Evolutionary conservation across 1,284 basidiomycete genomes (phyloP).

Genomic region (Ceratobasidium sp.): DNA sequence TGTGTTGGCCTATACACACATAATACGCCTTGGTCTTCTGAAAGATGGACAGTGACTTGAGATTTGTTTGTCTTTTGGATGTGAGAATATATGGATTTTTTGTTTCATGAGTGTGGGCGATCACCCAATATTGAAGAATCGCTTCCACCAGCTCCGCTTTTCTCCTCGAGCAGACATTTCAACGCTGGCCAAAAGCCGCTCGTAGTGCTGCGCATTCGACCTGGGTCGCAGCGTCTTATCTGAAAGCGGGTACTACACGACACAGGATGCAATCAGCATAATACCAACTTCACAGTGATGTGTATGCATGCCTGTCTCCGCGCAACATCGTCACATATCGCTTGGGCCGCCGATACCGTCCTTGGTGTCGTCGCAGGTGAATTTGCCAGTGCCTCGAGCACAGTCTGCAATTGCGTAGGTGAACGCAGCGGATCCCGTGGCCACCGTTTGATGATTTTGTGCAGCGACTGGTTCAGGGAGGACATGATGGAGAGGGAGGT

Average conservation of each 20-base stretch:
- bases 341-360: slow-evolving; percentile 17
- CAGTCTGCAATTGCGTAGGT: slow-evolving; percentile 16
- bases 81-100: slow-evolving; percentile 27
- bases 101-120: neutral
- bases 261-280: no score
- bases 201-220: slow-evolving; percentile 21
- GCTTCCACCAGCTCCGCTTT: slow-evolving; percentile 16
- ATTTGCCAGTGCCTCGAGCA: slow-evolving; percentile 24
- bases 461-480: neutral
- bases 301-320: slow-evolving; percentile 17
- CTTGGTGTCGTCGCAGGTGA: slow-evolving; percentile 17
- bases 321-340: slow-evolving; percentile 24
- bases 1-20: slow-evolving; percentile 24
- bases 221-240: slow-evolving; percentile 29
- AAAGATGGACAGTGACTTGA: neutral
- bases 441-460: slow-evolving; percentile 22
- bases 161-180: slow-evolving; percentile 20
- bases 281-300: no score
- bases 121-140: slow-evolving; percentile 37
- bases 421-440: slow-evolving; percentile 30
- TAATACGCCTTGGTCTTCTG: slow-evolving; percentile 26
- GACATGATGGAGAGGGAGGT: neutral
- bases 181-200: slow-evolving; percentile 9
- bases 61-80: slow-evolving; percentile 4
- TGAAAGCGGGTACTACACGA: slow-evolving; percentile 29